phyloP scores from a whole-genome alignment of 768 basidiomycete genomes.

The Trametes meyenii region DNA sequence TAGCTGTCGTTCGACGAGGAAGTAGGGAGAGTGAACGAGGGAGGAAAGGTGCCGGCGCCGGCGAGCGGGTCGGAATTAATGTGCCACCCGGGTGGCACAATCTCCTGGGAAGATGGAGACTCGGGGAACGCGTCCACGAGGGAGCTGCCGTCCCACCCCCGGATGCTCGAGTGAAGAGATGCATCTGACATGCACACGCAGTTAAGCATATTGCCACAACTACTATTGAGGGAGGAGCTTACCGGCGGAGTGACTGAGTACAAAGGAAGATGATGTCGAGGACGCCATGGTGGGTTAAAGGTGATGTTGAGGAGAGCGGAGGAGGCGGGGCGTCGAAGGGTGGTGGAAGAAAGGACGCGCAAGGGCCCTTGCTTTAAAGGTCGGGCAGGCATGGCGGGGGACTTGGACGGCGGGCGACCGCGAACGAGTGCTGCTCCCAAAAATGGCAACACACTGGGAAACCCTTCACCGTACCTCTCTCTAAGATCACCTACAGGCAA shows the following conservation, averaged over 20 bases:
- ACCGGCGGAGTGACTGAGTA: constrained; percentile 1
- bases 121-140: constrained; percentile 5
- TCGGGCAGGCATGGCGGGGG: constrained; percentile 4
- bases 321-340: constrained; percentile 10
- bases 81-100: constrained; percentile 19
- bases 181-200: neutral
- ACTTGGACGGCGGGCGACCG: neutral
- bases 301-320: neutral
- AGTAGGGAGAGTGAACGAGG: neutral
- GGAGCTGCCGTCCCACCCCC: constrained; percentile 1
- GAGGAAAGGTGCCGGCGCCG: neutral
- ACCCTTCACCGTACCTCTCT: neutral
- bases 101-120: neutral
- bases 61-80: neutral
- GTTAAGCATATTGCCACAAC: neutral
- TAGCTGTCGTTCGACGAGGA: neutral
- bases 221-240: neutral
- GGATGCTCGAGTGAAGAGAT: neutral
- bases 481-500: neutral
- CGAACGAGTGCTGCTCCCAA: neutral
- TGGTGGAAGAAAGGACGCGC: constrained; percentile 13
- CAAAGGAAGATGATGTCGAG: neutral
- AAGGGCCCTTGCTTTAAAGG: constrained; percentile 10
- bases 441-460: constrained; percentile 3
- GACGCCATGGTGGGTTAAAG: neutral